Evolutionary conservation across 73 alveolate species (phyloP), one percentile per base, ranked within the genome.

Genomic region (Paramecium bursaria): DNA sequence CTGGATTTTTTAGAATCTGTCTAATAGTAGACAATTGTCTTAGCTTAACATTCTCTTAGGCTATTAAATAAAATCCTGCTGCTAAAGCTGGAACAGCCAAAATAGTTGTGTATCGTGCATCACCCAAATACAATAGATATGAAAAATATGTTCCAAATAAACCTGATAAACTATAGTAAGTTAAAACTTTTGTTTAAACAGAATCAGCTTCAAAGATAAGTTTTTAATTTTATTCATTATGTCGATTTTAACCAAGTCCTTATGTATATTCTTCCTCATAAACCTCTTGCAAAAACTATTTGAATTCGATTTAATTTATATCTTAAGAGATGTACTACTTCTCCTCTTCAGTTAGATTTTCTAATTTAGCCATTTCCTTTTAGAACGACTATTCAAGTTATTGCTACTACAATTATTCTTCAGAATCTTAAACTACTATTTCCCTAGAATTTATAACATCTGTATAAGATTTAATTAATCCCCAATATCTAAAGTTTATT

Each of bases 211-310:
- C 80, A 35, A 35, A 61, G 2, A 61, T 54, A 35, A 61, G 42
- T 61, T 61, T 61, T 11, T 61, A 61, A 35, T 42, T 54, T 13
- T 61, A 35, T 61, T 61, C 80, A 61, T 61, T 61, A 26, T 35
- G 42, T 61, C 80, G 31, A 17, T 61, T 61, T n/a, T 61, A 61
- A 31, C 57, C 54, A 29, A 61, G 21, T 35, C 80, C 80, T 33
- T 39, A 13, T 31, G 25, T 3, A 33, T 61, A 61, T 61, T 61
- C 80, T 11, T 61, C 42, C 14, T 61, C 80, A 61, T 61, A 61
- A 19, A 61, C 23, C 31, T 61, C 80, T 61, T 61, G n/a, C 21
- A 61, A 35, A 26, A 61, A 61, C 21, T 17, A 31, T 35, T 61
- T 61, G 57, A 61, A 61, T 17, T 61, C 80, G 5, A 35, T 52